Evolutionary conservation across 148 eudicot genomes (phyloP).

Genomic region (Spergularia bocconei): DNA sequence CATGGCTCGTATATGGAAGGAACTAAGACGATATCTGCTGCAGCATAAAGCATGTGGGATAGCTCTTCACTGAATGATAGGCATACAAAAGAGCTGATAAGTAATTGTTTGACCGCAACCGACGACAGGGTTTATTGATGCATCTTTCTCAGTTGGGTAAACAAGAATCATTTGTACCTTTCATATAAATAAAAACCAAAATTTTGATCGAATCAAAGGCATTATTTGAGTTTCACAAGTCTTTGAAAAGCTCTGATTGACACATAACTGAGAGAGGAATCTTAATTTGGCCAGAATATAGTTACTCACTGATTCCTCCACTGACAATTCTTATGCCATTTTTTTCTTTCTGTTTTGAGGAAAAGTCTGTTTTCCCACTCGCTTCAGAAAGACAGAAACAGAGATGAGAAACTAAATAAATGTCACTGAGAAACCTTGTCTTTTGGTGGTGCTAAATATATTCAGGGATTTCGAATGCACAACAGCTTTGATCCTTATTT

Average conservation of each 20-base stretch:
- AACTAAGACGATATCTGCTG: slow-evolving; percentile 84
- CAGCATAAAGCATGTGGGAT: slow-evolving; percentile 91
- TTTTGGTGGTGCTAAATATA: neutral
- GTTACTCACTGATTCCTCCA: neutral
- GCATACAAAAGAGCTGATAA: slow-evolving; percentile 21
- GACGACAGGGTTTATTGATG: neutral
- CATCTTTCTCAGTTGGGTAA: neutral
- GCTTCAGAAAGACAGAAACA: neutral
- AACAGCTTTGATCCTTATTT: neutral
- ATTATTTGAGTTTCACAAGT: neutral
- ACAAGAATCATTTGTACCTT: neutral
- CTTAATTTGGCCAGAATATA: neutral
- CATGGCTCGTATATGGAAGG: slow-evolving; percentile 92
- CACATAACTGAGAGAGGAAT: neutral
- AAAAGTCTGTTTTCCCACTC: neutral
- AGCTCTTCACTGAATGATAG: slow-evolving; percentile 63
- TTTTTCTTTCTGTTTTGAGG: neutral
- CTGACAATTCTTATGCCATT: neutral
- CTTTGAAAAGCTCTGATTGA: neutral
- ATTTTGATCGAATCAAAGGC: neutral
- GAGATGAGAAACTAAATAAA: neutral
- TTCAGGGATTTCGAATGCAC: neutral
- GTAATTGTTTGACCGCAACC: neutral
- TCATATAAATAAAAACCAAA: neutral
- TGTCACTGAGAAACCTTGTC: neutral